These are phyloP conservation scores for Candida andamanensis DNA, from an alignment of 805 yeast species.

Conservation along the genomic window DNA sequence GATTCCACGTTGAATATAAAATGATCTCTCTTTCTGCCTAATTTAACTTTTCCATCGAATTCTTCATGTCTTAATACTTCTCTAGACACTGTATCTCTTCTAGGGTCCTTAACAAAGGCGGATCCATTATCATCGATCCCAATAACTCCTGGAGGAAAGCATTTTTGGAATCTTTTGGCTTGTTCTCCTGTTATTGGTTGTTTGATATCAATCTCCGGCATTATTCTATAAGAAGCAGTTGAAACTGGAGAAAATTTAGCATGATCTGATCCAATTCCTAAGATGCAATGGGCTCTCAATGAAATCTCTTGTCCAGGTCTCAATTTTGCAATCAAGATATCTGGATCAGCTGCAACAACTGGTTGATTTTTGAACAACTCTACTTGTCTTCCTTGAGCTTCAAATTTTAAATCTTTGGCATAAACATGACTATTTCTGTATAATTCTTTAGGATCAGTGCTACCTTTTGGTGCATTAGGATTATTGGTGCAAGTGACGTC, in stretches of 20 bases:
- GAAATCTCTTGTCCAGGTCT: constrained; percentile 97
- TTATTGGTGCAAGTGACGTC: constrained; percentile 81
- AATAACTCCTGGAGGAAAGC: constrained; percentile 92
- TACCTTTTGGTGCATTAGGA: constrained; percentile 72
- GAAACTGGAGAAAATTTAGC: constrained; percentile 97
- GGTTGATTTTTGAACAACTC: constrained; percentile 64
- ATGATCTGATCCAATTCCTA: constrained; percentile 92
- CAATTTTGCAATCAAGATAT: constrained; percentile 83
- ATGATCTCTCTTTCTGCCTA: constrained; percentile 89
- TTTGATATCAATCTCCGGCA: constrained; percentile 79
- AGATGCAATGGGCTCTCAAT: constrained; percentile 80
- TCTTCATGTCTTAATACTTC: constrained; percentile 93
- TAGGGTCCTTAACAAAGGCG: constrained; percentile 82
- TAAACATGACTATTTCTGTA: constrained; percentile 84
- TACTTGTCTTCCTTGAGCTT: constrained; percentile 84
- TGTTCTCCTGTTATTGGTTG: constrained; percentile 70
- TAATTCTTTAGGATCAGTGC: constrained; percentile 76
- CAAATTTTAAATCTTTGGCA: constrained; percentile 83
- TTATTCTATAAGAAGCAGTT: constrained; percentile 89
- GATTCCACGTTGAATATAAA: constrained; percentile 93
- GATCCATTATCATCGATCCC: constrained; percentile 60
- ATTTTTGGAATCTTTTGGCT: constrained; percentile 75
- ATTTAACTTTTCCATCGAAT: constrained; percentile 80
- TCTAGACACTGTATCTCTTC: constrained; percentile 95
- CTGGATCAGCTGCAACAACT: constrained; percentile 78